phyloP scores from a whole-genome alignment of 495 filamentous ascomycete species.

The Neurospora sp. region DNA sequence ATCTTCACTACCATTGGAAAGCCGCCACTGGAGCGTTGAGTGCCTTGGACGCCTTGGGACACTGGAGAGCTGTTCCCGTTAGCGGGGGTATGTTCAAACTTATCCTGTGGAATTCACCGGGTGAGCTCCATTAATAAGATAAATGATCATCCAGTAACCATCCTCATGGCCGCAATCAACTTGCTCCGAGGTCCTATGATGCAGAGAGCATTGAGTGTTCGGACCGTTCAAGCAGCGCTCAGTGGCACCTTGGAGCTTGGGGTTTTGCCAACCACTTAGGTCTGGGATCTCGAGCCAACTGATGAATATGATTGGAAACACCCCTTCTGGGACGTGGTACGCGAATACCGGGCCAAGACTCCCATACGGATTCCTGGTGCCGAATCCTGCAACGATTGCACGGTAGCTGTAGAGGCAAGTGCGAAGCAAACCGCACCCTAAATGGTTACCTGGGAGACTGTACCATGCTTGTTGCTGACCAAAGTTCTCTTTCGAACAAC shows the following conservation, averaged over 20 bases:
- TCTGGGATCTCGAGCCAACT: not conserved
- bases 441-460: not conserved
- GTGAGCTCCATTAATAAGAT: not conserved
- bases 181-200: not conserved
- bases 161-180: not conserved
- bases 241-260: not conserved
- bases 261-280: not conserved
- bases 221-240: not conserved
- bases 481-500: not conserved
- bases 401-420: not conserved
- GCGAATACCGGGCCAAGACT: not conserved
- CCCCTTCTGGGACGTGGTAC: not conserved
- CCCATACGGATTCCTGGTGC: not conserved
- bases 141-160: not conserved
- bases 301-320: not conserved
- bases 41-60: not conserved
- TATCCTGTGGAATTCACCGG: not conserved
- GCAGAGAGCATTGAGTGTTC: not conserved
- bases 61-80: not conserved
- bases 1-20: not conserved
- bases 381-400: not conserved
- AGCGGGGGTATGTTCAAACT: not conserved
- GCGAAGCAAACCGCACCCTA: not conserved
- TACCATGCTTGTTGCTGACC: not conserved
- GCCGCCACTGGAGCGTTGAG: not conserved